phyloP scores from a whole-genome alignment of 768 basidiomycete genomes.

The Boletus sp. region DNA sequence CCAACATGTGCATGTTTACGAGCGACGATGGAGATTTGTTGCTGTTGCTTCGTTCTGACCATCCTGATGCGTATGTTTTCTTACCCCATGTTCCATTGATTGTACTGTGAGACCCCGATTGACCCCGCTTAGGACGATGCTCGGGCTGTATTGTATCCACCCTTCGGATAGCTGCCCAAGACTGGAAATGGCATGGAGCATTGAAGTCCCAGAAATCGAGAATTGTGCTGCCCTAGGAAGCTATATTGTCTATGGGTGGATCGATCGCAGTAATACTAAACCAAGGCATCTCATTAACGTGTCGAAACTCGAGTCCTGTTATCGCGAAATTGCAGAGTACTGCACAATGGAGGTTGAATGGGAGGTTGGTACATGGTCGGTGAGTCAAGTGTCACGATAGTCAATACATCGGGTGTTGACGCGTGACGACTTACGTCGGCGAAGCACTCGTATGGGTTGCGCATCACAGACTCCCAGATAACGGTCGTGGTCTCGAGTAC shows the following conservation, averaged over 20 bases:
- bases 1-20: not conserved
- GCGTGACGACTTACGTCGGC: not conserved
- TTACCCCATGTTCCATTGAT: not conserved
- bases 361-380: not conserved
- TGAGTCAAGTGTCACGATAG: not conserved
- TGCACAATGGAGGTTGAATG: not conserved
- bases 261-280: not conserved
- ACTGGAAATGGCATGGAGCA: not conserved
- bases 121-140: not conserved
- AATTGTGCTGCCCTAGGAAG: not conserved
- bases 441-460: slow-evolving; percentile 7
- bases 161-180: not conserved
- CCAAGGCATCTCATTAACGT: slow-evolving; percentile 1
- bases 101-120: not conserved
- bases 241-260: slow-evolving; percentile 10
- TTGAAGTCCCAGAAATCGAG: not conserved
- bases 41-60: slow-evolving; percentile 1
- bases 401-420: not conserved
- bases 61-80: not conserved
- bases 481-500: slow-evolving; percentile 3
- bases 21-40: not conserved
- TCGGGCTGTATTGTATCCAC: not conserved
- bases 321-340: not conserved
- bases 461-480: slow-evolving; percentile 6
- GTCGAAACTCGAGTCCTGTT: not conserved